Conservation (phyloP, 1,139 yeast genomes). For the Nakaseomyces glabratus region DNA sequence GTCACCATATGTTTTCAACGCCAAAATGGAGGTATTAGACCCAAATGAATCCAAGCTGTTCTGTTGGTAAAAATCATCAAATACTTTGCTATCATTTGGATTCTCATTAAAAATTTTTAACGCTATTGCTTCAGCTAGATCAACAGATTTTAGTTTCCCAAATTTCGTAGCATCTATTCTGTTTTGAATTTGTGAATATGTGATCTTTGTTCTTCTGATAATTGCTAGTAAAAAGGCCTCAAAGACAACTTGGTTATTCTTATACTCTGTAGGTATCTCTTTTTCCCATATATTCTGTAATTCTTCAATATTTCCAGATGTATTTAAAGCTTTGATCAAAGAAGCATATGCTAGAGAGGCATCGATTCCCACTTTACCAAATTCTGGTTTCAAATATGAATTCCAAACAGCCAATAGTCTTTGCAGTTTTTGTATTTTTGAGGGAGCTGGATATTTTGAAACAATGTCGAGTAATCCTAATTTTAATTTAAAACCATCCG, state of each 20-base stretch:
- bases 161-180: conserved; percentile 11
- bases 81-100: conserved; percentile 1
- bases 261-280: conserved; percentile 20
- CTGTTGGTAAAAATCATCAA: not conserved
- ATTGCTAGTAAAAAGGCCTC: conserved; percentile 20
- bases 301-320: conserved; percentile 14
- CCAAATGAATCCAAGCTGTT: not conserved
- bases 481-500: not conserved
- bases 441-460: conserved; percentile 14
- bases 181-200: conserved; percentile 11
- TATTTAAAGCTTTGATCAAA: conserved; percentile 18
- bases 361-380: conserved; percentile 16
- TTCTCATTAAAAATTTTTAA: not conserved
- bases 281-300: conserved; percentile 21
- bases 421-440: conserved; percentile 13
- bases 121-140: not conserved
- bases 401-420: conserved; percentile 30
- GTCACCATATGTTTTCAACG: conserved; percentile 19
- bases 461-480: conserved; percentile 18
- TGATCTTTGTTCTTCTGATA: conserved; percentile 11
- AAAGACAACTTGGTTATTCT: conserved; percentile 13
- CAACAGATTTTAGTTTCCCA: conserved; percentile 1
- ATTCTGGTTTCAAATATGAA: conserved; percentile 18
- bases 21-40: conserved; percentile 10
- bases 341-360: conserved; percentile 15